Evolutionary conservation across 2,329 filamentous ascomycete genomes (phyloP).

Genomic region (Phaeosphaeria sp.): DNA sequence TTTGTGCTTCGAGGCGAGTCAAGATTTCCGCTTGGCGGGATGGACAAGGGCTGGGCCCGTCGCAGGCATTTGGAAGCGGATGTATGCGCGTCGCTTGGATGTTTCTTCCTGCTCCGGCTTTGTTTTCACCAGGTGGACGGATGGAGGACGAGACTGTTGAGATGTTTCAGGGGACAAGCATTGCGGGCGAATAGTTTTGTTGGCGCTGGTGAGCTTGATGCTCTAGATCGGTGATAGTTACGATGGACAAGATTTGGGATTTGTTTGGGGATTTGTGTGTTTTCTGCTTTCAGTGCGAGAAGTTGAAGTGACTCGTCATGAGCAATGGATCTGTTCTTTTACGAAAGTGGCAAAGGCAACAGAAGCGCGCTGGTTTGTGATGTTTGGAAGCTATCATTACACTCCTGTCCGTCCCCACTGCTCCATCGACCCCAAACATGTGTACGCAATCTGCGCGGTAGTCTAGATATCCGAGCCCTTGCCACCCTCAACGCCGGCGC

Average conservation of each 20-base stretch:
- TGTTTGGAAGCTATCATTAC: slow-evolving; percentile 13
- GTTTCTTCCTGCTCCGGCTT: not conserved
- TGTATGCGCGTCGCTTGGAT: not conserved
- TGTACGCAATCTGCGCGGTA: slow-evolving; percentile 5
- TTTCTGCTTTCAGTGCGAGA: not conserved
- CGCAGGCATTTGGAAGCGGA: not conserved
- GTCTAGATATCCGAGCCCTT: slow-evolving; percentile 15
- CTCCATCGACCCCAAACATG: slow-evolving; percentile 13
- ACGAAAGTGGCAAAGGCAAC: slow-evolving; percentile 22
- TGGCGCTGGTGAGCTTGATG: no score
- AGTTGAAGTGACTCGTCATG: not conserved
- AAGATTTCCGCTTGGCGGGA: slow-evolving; percentile 8
- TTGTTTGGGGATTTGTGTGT: not conserved
- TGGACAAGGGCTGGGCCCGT: not conserved
- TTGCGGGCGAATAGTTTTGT: no score
- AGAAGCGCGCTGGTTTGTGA: slow-evolving; percentile 25
- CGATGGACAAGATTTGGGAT: not conserved
- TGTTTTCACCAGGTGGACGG: not conserved
- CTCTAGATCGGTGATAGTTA: no score
- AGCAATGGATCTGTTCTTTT: not conserved
- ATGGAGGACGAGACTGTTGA: slow-evolving; percentile 6
- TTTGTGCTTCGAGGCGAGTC: slow-evolving; percentile 3
- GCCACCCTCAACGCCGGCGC: slow-evolving; percentile 30
- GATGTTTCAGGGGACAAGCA: slow-evolving; percentile 5
- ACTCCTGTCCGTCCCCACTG: not conserved